Evolutionary conservation across 768 basidiomycete species (phyloP), one percentile per base, ranked within the genome.

Genomic region (Leccinum boreale): DNA sequence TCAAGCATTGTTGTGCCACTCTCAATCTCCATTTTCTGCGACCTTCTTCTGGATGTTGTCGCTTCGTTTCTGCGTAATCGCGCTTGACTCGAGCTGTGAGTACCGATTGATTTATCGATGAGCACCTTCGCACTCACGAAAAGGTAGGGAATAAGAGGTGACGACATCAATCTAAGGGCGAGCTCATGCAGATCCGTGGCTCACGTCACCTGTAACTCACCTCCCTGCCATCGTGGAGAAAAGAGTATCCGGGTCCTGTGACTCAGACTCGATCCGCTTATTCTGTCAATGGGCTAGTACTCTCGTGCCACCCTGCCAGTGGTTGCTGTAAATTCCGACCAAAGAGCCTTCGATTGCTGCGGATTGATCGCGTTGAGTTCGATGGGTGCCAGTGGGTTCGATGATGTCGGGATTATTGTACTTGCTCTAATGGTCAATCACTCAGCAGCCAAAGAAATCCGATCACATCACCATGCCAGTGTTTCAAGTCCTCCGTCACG

Each of bases 21-120:
- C 79, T 79, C 56, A 87, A 68, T 55, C 76, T 75, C 81, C 81
- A 81, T 68, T 70, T 78, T 15, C 86, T 78, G 52, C 85, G 78
- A 19, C 85, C 85, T 64, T 85, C 81, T 17, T 70, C 65, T 35
- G 83, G 81, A 63, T 78, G 73, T 39, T 66, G 75, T 4, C 68
- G 65, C 65, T 82, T 85, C 11, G 78, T 58, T 15, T 68, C 59
- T 12, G 75, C 65, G 58, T 86, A 87, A 58, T 73, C 70, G 55
- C 52, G 67, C 79, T 81, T 81, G 52, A 58, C 23, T 15, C 42
- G 2, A 57, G 7, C 19, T 42, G 45, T 68, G 50, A 70, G 56
- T 15, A 29, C 44, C 17, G 3, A 33, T 45, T 31, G 42, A 1
- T 33, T 28, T 35, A 23, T 35, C 31, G 23, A 54, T 8, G 47